Evolutionary conservation across 805 yeast genomes (phyloP), one percentile per base, ranked within the genome.

Genomic region (Naumovozyma castellii): DNA sequence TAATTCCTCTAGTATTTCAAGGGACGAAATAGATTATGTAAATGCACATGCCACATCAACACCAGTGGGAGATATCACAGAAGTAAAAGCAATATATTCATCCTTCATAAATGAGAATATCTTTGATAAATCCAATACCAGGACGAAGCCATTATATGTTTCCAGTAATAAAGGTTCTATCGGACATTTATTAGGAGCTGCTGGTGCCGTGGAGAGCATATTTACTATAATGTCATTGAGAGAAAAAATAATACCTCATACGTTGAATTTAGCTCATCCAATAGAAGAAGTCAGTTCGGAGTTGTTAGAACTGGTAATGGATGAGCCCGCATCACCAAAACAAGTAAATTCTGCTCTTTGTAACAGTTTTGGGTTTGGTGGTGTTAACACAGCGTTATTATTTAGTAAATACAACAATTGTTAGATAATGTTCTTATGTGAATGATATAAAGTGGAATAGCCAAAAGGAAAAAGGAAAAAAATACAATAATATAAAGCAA

Each of bases 41-140:
- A 92, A 94, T 61, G 97, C 98, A 2, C 99, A 92, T 61, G 98
- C 99, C 0, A 92, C 99, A 0, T 84, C 95, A 0, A 92, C 99
- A 0, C 65, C 68, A 5, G 63, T 88, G 3, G 99, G 99, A 4
- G 99, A 92, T 54, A 64, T 76, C 15, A 92, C 95, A 0, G 99
- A 92, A 55, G 77, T 82, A 51, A 56, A 57, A 33, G 97, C 97
- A 2, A 78, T 92, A 37, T 34, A 33, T 5, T 62, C 54, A 1
- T 52, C 61, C 3, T 50, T 60, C 3, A 62, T 65, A 22, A 58
- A 64, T 0, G 46, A 59, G 2, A 25, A 31, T 27, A n/a, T n/a
- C n/a, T n/a, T n/a, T n/a, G n/a, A n/a, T n/a, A n/a, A n/a, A n/a
- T n/a, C n/a, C n/a, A n/a, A n/a, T n/a, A n/a, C 15, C 18, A 19